Base-by-base conservation (phyloP, 495 filamentous ascomycete species). In the Baudoinia panamericana region DNA sequence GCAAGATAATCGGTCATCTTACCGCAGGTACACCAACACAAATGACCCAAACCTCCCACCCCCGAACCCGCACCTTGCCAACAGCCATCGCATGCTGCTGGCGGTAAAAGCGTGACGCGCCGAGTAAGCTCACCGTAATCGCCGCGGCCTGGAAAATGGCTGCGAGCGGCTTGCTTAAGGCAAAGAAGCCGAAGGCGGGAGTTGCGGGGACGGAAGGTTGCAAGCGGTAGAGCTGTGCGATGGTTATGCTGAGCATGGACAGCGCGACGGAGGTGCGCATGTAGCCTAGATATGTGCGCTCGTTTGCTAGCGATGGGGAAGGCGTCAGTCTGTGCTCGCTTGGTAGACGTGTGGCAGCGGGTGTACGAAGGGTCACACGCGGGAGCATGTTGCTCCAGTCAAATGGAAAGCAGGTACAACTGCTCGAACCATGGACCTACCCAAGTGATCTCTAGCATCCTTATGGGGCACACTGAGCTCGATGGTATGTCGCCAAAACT, bases 231-330 rank as follows among this genome's bases (percentile, higher is more conserved):
- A 85, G 69, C 53, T 87, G 80, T 0, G 80, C 73, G 26, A 80
- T 65, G 18, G 76, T 51, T 5, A 77, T 71, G 30, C 76, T 73
- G 36, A 76, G 63, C 59, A 86, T 77, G 4, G 80, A 70, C 17
- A 88, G 62, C 5, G 72, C 63, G 18, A 80, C 57, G 0, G 80
- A 81, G 6, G 81, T 85, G 36, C 82, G 76, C 29, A 84, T 66
- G 59, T 86, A 87, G 35, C 68, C 75, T 30, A 88, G 73, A 55
- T 80, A 88, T 24, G 81, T 90, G 42, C 81, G 66, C 59, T 90
- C 80, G 19, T 84, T 67, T 21, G 82, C 84, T 87, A 54, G 32
- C 35, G 18, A 17, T 39, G 36, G 9, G 7, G 7, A n/a, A n/a
- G 19, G 15, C 8, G 10, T 23, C 19, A 37, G 34, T 20, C 9